Base-by-base conservation (phyloP, 225 moss, liverwort and hornwort species). In the Pleurozium schreberi region DNA sequence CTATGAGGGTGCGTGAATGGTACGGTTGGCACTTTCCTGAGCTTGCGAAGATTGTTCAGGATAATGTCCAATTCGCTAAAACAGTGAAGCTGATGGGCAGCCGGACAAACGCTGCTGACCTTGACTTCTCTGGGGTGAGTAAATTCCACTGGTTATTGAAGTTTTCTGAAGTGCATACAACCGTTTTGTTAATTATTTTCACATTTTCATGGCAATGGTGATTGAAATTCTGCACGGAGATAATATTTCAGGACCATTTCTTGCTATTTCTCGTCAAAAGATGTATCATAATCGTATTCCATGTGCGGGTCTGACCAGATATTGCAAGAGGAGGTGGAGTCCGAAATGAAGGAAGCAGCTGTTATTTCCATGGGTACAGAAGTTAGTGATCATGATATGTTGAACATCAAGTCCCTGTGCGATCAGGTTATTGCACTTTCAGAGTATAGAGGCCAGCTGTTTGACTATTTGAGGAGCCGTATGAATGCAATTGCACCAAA, bases 21-120 rank as follows among this genome's bases (percentile, higher is more conserved):
- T 98, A 96, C 34, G 97, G 96, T 22, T 98, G 96, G 96, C 97
- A 97, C 77, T 96, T 96, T 75, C 97, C 96, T 4, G 97, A 97
- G 93, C 87, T 97, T 40, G 94, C 94, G 10, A 96, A 95, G 89
- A 95, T 98, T 55, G 89, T 98, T 11, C 93, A 94, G 77, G 96
- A 98, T 66, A 98, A 96, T 59, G 96, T 96, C 31, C 96, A 96
- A 63, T 98, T 91, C 50, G 95, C 96, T 4, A 96, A 96, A 86
- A 43, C 93, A 18, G 94, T 95, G 77, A 96, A 98, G 90, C 75
- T 96, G 81, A 96, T 96, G 91, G 96, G 96, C 81, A 96, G 93
- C 86, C 94, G 94, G 43, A 94, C 88, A 3, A 95, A 94, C 76
- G 97, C 94, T 21, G 94, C 94, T 7, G 94, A 94, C 74, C 88